These are phyloP conservation scores for Cordyceps pruinosa DNA, from an alignment of 2,329 filamentous ascomycete species.

Conservation along the genomic window DNA sequence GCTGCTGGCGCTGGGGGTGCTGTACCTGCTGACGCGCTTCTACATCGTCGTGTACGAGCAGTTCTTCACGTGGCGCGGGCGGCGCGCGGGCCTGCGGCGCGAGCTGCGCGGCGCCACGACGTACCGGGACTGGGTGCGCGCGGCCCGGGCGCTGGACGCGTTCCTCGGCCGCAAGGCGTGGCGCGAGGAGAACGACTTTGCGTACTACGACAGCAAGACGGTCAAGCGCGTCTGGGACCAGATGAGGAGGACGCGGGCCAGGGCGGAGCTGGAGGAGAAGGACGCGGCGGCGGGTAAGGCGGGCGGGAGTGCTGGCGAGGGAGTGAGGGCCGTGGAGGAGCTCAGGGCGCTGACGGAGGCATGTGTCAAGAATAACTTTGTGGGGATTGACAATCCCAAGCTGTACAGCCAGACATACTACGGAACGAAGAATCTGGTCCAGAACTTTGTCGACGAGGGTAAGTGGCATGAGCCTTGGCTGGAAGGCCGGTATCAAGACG, in stretches of 20 bases:
- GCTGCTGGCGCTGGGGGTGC: slow-evolving; percentile 62
- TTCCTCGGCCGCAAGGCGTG: slow-evolving; percentile 76
- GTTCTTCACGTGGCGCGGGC: slow-evolving; percentile 81
- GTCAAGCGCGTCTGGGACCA: slow-evolving; percentile 71
- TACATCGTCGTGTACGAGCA: slow-evolving; percentile 95
- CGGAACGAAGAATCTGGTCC: slow-evolving; percentile 90
- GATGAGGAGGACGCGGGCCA: slow-evolving; percentile 57
- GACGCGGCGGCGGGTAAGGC: slow-evolving; percentile 16
- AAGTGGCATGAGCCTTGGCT: slow-evolving; percentile 19
- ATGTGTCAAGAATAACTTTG: slow-evolving; percentile 97
- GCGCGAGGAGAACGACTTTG: slow-evolving; percentile 71
- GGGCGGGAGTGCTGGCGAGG: slow-evolving; percentile 29
- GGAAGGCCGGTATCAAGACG: background rate
- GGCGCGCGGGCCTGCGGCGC: slow-evolving; percentile 61
- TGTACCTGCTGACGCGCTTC: slow-evolving; percentile 73
- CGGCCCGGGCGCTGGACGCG: slow-evolving; percentile 70
- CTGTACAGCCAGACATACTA: slow-evolving; percentile 98
- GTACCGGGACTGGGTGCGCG: slow-evolving; percentile 77
- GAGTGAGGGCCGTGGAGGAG: slow-evolving; percentile 59
- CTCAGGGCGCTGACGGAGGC: slow-evolving; percentile 73
- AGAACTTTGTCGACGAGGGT: slow-evolving; percentile 83
- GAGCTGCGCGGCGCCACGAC: slow-evolving; percentile 64
- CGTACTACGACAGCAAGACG: slow-evolving; percentile 84
- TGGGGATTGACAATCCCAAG: slow-evolving; percentile 84
- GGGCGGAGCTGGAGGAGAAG: slow-evolving; percentile 45